A percentile compares a stretch with the other conserved stretches of the same genome.
These are phyloP conservation scores for Fusarium pilosicola DNA, from an alignment of 2,329 filamentous ascomycete species.

Conservation along the genomic window DNA sequence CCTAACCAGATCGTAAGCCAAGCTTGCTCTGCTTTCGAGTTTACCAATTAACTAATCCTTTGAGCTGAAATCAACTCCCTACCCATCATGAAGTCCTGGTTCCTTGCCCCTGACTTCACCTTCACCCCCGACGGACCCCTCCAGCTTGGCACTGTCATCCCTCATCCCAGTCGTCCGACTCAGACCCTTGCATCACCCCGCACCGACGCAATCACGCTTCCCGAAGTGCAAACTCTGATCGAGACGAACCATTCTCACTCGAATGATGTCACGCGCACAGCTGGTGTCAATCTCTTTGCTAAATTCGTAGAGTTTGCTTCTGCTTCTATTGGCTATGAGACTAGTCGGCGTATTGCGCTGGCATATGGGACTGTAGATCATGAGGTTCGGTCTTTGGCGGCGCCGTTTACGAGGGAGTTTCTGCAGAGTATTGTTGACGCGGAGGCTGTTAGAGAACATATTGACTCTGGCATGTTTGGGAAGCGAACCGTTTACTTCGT, in stretches of 20 bases:
- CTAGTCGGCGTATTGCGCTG: background rate
- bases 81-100: background rate
- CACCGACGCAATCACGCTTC: background rate
- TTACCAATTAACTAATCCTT: rapidly evolving
- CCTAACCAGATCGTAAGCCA: rapidly evolving
- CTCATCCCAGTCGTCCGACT: background rate
- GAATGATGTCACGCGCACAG: background rate
- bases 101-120: background rate
- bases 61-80: rapidly evolving
- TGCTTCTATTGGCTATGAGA: background rate
- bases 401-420: background rate
- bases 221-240: background rate
- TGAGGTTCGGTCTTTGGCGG: background rate
- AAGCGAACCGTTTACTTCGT: background rate
- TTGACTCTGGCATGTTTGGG: rapidly evolving
- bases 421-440: rapidly evolving
- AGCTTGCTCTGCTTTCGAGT: rapidly evolving
- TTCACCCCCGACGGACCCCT: background rate
- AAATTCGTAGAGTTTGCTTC: background rate
- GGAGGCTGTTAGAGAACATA: background rate
- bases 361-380: background rate
- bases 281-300: background rate
- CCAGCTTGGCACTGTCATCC: background rate
- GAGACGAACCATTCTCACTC: background rate
- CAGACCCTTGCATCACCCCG: constrained; percentile 1